A percentile compares a stretch with the other conserved stretches of the same genome.
These are phyloP conservation scores for Solanum paucissectum DNA, from an alignment of 257 asterid genomes.

Conservation along the genomic window DNA sequence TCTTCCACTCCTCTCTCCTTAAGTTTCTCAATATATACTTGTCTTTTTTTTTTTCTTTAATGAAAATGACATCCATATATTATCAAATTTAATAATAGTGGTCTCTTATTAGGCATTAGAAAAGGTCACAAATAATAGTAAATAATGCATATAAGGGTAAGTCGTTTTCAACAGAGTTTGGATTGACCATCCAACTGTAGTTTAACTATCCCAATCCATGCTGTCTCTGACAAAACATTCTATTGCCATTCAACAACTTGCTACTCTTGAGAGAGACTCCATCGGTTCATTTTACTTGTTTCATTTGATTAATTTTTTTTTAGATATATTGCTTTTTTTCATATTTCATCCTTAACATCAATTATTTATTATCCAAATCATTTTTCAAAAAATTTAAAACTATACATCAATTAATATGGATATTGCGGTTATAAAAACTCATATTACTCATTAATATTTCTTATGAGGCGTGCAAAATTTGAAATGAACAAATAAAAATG, in stretches of 20 bases:
- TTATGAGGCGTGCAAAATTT: no score
- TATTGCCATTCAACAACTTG: neutral
- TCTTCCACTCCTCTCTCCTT: neutral
- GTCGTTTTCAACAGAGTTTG: neutral
- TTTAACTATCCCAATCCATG: neutral
- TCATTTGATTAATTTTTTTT: no score
- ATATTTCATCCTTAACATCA: neutral
- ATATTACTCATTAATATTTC: neutral
- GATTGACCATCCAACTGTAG: neutral
- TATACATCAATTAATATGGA: no score
- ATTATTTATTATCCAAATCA: no score
- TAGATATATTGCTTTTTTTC: no score
- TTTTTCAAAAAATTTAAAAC: no score
- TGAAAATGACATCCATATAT: neutral
- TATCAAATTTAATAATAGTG: neutral
- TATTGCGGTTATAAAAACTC: neutral
- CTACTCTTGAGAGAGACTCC: neutral
- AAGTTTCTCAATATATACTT: neutral
- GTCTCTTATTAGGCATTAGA: neutral
- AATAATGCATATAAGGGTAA: neutral
- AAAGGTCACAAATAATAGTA: neutral
- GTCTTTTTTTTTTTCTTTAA: neutral
- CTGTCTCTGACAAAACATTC: neutral
- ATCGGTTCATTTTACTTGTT: neutral
- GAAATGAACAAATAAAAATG: no score